Evolutionary conservation across 768 basidiomycete genomes (phyloP), one percentile per base, ranked within the genome.

Genomic region (Pilatotrama ljubarskyi): DNA sequence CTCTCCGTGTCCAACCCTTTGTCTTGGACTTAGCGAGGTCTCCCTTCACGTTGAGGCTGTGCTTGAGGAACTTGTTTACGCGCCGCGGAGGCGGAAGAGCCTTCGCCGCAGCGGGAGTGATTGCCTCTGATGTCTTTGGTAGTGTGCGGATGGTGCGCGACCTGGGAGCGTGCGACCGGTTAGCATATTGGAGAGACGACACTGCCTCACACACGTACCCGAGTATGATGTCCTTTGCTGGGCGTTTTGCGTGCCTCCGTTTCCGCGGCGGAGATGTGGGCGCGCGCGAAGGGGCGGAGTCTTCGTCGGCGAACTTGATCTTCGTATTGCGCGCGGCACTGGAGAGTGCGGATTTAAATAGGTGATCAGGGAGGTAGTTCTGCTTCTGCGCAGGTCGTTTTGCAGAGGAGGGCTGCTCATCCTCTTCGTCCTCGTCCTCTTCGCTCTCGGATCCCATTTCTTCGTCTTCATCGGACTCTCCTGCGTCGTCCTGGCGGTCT

Each of bases 291-390:
- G 56, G 54, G 60, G 66, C 66, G 64, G 65, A 13, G 7, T 44
- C 38, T 15, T 51, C 38, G 55, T 63, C 55, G 52, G 62, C 25
- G 53, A 56, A 47, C 48, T 32, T 53, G 37, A 65, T 48, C 47
- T 51, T 41, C 24, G 64, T 61, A 46, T 62, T 62, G 38, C 51
- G 60, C 25, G 58, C 53, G 5, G 61, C 48, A 40, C 69, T 72
- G 1, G 80, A 74, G 63, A 86, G 83, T 0, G 85, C 86, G 59
- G 84, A 76, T 0, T 74, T 64, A 69, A 89, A 90, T 18, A 88
- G 74, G 61, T 86, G 82, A 65, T 88, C 87, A 1, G 86, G 84
- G 26, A 89, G 84, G 70, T 87, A 82, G 47, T 82, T 74, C 3
- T 75, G 68, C 52, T 77, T 62, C 22, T 49, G 24, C 4, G 43